phyloP scores from a whole-genome alignment of 441 rosid genomes.

The Mallotus japonicus region DNA sequence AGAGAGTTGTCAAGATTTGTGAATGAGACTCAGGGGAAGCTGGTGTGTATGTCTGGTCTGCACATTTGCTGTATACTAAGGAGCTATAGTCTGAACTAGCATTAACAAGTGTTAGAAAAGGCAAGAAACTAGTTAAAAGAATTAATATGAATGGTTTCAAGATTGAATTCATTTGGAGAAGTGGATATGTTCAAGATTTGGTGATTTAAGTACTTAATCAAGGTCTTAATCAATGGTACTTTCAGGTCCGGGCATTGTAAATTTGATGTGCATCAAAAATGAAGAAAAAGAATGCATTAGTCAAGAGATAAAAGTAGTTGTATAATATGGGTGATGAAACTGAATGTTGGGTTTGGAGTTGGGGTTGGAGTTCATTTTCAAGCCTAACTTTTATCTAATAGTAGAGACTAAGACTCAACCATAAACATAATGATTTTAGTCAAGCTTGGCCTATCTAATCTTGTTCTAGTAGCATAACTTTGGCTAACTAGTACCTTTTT shows the following conservation, averaged over 20 bases:
- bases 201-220: too few relatives aligned
- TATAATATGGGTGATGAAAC: neutral
- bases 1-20: conserved; percentile 40
- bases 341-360: neutral
- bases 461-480: too few relatives aligned
- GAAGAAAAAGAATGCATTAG: neutral
- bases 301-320: too few relatives aligned
- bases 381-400: conserved; percentile 6
- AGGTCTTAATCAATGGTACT: neutral
- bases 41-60: conserved; percentile 26
- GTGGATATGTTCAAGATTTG: neutral
- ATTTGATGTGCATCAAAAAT: neutral
- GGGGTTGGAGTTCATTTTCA: conserved; percentile 1
- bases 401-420: neutral
- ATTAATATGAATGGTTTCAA: conserved; percentile 20
- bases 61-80: conserved; percentile 54
- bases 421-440: neutral
- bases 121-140: conserved; percentile 20
- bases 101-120: conserved; percentile 19
- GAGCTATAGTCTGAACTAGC: conserved; percentile 35
- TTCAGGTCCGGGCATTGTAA: neutral
- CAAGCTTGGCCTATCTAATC: conserved; percentile 1
- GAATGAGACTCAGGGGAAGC: conserved; percentile 31
- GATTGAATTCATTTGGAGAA: conserved; percentile 19
- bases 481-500: too few relatives aligned